Percentiles rank a stretch among this genome's conserved stretches.
phyloP scores from a whole-genome alignment of 352 stramenopile species.

The Pythium grandisporangium region DNA sequence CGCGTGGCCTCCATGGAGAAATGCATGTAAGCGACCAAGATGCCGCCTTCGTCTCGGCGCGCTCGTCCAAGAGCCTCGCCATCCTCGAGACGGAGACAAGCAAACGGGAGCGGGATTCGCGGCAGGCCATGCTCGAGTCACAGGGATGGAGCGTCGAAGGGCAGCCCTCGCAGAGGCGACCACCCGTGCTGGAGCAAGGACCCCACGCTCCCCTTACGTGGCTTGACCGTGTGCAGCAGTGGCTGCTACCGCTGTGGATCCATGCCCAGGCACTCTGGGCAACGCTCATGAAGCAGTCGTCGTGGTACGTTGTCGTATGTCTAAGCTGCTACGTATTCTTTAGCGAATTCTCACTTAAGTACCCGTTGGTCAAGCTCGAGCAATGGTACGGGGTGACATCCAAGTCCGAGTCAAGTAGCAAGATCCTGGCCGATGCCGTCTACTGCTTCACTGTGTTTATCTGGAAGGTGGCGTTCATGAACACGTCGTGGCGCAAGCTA shows the following conservation, averaged over 20 bases:
- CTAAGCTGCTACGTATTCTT: constrained; percentile 38
- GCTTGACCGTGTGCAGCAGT: constrained; percentile 10
- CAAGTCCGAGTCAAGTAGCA: constrained; percentile 15
- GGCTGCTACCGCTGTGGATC: constrained; percentile 14
- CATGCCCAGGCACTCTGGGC: constrained; percentile 26
- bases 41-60: neutral
- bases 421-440: constrained; percentile 21
- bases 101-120: too few relatives aligned
- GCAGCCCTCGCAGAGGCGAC: constrained; percentile 12
- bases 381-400: constrained; percentile 28
- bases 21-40: too few relatives aligned
- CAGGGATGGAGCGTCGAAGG: constrained; percentile 7
- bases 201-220: too few relatives aligned
- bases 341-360: constrained; percentile 33
- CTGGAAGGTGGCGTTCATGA: constrained; percentile 19
- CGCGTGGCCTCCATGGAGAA: constrained; percentile 19
- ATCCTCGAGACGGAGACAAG: constrained; percentile 1
- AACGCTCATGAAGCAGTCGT: constrained; percentile 22
- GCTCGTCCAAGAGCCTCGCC: neutral
- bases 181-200: too few relatives aligned
- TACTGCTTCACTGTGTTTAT: constrained; percentile 17
- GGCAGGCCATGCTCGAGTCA: too few relatives aligned
- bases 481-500: constrained; percentile 28
- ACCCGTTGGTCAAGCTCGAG: constrained; percentile 23
- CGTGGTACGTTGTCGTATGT: constrained; percentile 23